Conservation (phyloP, 352 stramenopile genomes). For the Pythium oligandrum region DNA sequence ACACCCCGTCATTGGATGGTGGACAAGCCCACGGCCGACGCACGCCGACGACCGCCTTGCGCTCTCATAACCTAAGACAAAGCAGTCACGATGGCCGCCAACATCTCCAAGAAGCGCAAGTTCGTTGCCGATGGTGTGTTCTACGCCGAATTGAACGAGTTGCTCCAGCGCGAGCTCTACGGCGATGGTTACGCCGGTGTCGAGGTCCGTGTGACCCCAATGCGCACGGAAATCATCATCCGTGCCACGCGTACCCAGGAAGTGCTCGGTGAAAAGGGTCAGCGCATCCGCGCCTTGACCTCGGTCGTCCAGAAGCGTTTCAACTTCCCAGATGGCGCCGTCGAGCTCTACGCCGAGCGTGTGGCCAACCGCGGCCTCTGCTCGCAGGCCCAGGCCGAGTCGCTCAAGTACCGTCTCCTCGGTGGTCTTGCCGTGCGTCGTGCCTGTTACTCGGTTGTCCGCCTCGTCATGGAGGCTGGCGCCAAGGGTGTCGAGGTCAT, state of each 20-base stretch:
- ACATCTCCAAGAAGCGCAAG: slow-evolving; percentile 99
- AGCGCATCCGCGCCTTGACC: slow-evolving; percentile 98
- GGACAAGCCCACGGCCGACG: no score
- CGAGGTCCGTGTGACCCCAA: slow-evolving; percentile 98
- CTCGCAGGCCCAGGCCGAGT: slow-evolving; percentile 98
- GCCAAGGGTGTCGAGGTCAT: slow-evolving; percentile 99
- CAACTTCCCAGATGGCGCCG: slow-evolving; percentile 91
- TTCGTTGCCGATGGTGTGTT: slow-evolving; percentile 99
- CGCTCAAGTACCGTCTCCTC: slow-evolving; percentile 99
- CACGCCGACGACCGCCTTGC: no score
- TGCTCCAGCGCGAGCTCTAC: slow-evolving; percentile 96
- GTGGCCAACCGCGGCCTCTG: slow-evolving; percentile 98
- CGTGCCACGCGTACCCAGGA: slow-evolving; percentile 98
- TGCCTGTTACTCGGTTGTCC: slow-evolving; percentile 98
- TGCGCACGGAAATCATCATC: slow-evolving; percentile 99
- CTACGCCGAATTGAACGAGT: slow-evolving; percentile 99
- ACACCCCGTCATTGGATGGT: no score
- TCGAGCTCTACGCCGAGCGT: slow-evolving; percentile 99
- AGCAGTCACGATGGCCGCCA: slow-evolving; percentile 72
- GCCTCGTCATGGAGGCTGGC: slow-evolving; percentile 99
- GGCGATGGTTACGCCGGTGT: slow-evolving; percentile 98
- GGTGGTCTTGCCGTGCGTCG: slow-evolving; percentile 97
- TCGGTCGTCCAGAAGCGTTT: slow-evolving; percentile 99
- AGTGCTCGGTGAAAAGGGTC: slow-evolving; percentile 99
- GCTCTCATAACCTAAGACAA: slow-evolving; percentile 5